Conservation (phyloP, 1,139 yeast genomes). For the Yamadazyma diddensiae region DNA sequence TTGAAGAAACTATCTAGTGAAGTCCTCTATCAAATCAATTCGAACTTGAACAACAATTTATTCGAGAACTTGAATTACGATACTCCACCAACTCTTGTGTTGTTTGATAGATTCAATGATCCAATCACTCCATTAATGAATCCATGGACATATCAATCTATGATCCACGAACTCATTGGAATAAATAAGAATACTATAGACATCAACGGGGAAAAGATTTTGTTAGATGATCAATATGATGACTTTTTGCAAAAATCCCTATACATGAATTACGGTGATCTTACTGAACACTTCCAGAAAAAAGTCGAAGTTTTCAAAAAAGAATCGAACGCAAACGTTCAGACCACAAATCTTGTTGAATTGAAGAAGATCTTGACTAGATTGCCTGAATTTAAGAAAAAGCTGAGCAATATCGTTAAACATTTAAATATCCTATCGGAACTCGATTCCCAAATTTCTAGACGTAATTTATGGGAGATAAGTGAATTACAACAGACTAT, state of each 20-base stretch:
- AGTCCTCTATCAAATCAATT: conserved; percentile 54
- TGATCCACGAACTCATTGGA: conserved; percentile 91
- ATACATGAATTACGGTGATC: conserved; percentile 90
- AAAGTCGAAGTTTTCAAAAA: conserved; percentile 81
- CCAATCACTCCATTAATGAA: conserved; percentile 88
- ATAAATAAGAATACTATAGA: conserved; percentile 79
- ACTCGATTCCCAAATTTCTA: conserved; percentile 65
- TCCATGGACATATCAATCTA: conserved; percentile 98
- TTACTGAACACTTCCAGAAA: conserved; percentile 82
- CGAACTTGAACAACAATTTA: conserved; percentile 54
- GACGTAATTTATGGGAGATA: conserved; percentile 70
- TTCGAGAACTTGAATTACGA: conserved; percentile 69
- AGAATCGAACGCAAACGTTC: conserved; percentile 68
- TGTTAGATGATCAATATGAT: conserved; percentile 53
- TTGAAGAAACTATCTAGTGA: conserved; percentile 67
- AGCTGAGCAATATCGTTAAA: conserved; percentile 87
- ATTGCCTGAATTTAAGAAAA: conserved; percentile 87
- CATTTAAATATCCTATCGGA: conserved; percentile 90
- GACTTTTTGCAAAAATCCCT: conserved; percentile 73
- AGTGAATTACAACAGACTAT: conserved; percentile 89
- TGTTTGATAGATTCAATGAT: conserved; percentile 82
- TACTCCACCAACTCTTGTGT: conserved; percentile 69
- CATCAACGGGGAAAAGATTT: conserved; percentile 34
- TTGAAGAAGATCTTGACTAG: conserved; percentile 88
- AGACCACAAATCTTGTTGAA: conserved; percentile 72